Percentiles rank a stretch among this genome's conserved stretches.
These are phyloP conservation scores for Fusarium torulosum DNA, from an alignment of 2,329 filamentous ascomycete genomes.

Conservation along the genomic window DNA sequence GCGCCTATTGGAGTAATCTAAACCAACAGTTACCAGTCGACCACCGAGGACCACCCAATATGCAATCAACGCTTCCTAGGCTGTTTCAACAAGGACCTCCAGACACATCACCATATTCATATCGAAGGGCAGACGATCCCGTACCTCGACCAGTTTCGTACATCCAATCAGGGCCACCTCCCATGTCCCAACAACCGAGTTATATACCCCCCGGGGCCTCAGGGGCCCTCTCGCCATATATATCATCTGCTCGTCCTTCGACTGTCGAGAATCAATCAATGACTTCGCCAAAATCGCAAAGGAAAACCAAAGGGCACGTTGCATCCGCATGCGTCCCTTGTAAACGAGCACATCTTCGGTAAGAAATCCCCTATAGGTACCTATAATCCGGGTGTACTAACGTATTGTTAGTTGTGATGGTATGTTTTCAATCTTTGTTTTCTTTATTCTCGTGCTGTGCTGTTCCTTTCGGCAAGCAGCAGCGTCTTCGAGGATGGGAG, in stretches of 20 bases:
- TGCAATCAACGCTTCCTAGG: conserved; percentile 46
- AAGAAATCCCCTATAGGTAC: conserved; percentile 43
- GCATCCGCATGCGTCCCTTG: conserved; percentile 88
- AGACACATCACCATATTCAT: conserved; percentile 44
- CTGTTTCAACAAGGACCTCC: conserved; percentile 48
- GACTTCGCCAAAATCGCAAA: conserved; percentile 70
- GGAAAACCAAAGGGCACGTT: conserved; percentile 83
- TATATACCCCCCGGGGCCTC: conserved; percentile 43
- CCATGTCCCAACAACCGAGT: conserved; percentile 37
- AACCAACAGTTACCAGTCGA: conserved; percentile 47
- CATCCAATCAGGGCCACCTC: conserved; percentile 37
- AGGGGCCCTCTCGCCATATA: conserved; percentile 38
- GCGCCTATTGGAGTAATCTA: conserved; percentile 62
- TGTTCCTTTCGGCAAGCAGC: not conserved
- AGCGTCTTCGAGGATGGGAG: not conserved
- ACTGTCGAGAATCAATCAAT: conserved; percentile 61
- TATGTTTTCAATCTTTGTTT: conserved; percentile 59
- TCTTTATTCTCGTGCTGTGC: conserved; percentile 1
- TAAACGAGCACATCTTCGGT: conserved; percentile 84
- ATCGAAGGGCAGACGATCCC: conserved; percentile 46
- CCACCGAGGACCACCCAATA: conserved; percentile 40
- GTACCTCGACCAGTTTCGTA: conserved; percentile 46
- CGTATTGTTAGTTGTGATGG: conserved; percentile 67
- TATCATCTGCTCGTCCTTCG: conserved; percentile 50
- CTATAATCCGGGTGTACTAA: conserved; percentile 23